Conservation (phyloP, 768 basidiomycete genomes). For the Hortiboletus campestris region DNA sequence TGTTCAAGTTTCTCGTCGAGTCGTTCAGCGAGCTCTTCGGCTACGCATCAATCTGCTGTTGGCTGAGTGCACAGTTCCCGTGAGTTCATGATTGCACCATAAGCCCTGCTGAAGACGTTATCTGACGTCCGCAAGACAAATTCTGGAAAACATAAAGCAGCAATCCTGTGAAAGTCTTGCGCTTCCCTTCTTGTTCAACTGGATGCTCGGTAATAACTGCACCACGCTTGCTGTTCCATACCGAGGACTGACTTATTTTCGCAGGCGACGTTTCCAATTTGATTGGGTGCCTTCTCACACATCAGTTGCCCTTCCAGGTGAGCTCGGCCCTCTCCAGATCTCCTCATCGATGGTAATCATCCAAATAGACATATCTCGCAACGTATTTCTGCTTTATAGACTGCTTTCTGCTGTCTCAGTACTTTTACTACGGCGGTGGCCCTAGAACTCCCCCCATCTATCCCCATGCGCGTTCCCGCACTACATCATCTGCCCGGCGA, state of each 20-base stretch:
- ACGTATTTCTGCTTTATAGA: conserved; percentile 89
- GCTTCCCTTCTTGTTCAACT: conserved; percentile 89
- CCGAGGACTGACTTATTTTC: conserved; percentile 6
- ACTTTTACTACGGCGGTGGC: conserved; percentile 64
- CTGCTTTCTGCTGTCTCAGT: conserved; percentile 71
- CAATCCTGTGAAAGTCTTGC: conserved; percentile 90
- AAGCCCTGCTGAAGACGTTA: neutral
- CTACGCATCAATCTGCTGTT: conserved; percentile 69
- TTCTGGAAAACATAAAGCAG: conserved; percentile 70
- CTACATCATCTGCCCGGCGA: conserved; percentile 45
- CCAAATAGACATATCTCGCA: conserved; percentile 78
- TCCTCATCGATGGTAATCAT: conserved; percentile 5
- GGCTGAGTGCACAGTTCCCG: conserved; percentile 90
- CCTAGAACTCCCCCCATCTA: conserved; percentile 36
- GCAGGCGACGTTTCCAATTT: conserved; percentile 92
- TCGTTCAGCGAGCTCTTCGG: conserved; percentile 64
- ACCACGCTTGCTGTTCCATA: conserved; percentile 1
- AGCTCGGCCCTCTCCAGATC: conserved; percentile 18
- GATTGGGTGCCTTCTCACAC: conserved; percentile 85
- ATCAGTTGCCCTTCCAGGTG: conserved; percentile 94
- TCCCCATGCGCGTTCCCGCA: conserved; percentile 40
- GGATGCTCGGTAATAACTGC: conserved; percentile 72
- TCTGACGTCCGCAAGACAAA: conserved; percentile 54
- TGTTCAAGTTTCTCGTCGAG: conserved; percentile 15
- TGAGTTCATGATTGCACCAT: conserved; percentile 41